Evolutionary conservation across 345 rosid genomes (phyloP).

Genomic region (Rhodamnia rubescens): DNA sequence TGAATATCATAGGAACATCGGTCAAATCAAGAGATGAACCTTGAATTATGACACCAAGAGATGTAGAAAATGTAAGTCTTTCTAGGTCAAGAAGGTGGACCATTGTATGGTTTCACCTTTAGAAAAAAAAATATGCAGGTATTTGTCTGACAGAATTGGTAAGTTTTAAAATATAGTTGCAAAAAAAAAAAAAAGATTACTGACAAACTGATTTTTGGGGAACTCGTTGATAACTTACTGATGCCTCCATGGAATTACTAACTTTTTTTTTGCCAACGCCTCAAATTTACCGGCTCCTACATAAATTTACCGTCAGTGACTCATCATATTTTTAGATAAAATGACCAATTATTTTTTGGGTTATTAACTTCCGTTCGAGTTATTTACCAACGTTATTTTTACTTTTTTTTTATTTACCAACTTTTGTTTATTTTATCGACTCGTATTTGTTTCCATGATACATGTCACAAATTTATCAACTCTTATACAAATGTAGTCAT

Average conservation of each 20-base stretch:
- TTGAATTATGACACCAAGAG: too few species aligned
- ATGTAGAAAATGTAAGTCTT: too few species aligned
- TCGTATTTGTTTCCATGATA: not conserved
- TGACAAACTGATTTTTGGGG: accelerated
- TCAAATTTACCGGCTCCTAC: not conserved
- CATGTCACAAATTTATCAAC: not conserved
- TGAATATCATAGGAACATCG: not conserved
- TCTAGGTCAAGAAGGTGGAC: too few species aligned
- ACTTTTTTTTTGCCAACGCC: not conserved
- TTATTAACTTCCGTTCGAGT: not conserved
- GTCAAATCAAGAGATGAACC: not conserved
- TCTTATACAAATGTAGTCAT: not conserved
- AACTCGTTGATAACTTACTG: not conserved
- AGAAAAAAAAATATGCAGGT: too few species aligned
- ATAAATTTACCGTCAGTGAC: not conserved
- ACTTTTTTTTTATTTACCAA: not conserved
- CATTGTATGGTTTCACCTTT: too few species aligned
- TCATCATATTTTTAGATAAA: not conserved
- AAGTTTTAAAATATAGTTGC: not conserved
- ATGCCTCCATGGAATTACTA: not conserved
- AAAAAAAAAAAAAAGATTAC: not conserved
- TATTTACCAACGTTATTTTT: not conserved
- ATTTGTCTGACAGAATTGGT: not conserved
- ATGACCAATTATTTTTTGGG: not conserved
- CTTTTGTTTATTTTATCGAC: not conserved